Conservation (phyloP, 2,329 filamentous ascomycete species). For the Penicillium sp. region DNA sequence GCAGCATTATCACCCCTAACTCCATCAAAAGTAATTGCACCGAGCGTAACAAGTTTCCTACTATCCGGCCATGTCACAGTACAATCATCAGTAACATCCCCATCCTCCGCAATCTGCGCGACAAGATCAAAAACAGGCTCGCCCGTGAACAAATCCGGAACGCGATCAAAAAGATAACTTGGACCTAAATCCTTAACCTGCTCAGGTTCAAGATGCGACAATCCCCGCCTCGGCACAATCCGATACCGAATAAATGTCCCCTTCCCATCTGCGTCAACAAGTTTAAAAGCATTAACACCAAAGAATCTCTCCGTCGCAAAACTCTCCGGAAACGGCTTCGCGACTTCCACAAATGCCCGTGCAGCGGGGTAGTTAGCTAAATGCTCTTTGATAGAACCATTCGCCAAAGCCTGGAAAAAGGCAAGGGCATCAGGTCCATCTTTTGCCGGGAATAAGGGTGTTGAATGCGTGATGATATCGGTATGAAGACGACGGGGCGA, state of each 20-base stretch:
- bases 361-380: not conserved
- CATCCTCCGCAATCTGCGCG: conserved; percentile 1
- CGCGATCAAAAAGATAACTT: not conserved
- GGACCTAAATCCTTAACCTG: not conserved
- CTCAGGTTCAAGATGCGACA: not conserved
- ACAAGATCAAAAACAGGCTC: not conserved
- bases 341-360: not conserved
- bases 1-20: not conserved
- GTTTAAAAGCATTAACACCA: not conserved
- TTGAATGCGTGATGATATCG: conserved; percentile 1
- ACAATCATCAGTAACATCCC: conserved; percentile 1
- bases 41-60: not conserved
- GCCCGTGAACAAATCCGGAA: not conserved
- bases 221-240: not conserved
- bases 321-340: not conserved
- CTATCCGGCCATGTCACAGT: not conserved
- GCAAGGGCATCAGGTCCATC: not conserved
- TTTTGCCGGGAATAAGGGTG: not conserved
- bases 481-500: not conserved
- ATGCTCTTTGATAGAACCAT: not conserved
- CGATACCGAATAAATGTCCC: not conserved
- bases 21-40: not conserved
- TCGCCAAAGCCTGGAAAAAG: not conserved
- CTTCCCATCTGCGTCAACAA: not conserved
- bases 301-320: not conserved